Conservation (phyloP, 2,329 filamentous ascomycete genomes). For the Colletotrichum falcatum region DNA sequence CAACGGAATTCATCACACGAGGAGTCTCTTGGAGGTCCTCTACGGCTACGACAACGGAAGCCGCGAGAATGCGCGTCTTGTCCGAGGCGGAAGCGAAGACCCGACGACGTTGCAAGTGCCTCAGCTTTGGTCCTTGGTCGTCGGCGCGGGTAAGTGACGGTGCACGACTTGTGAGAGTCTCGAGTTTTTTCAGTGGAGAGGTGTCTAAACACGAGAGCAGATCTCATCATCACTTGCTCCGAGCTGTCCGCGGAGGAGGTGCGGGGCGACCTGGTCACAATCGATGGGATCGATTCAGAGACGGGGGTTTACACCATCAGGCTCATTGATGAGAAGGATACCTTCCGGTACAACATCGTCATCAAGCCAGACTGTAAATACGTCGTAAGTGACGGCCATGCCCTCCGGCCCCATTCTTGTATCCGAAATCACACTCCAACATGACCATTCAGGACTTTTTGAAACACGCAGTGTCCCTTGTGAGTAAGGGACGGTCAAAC, state of each 20-base stretch:
- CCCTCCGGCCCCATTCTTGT: not conserved
- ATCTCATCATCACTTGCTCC: slow-evolving; percentile 20
- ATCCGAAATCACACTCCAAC: not conserved
- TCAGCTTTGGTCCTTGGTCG: slow-evolving; percentile 5
- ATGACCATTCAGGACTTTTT: slow-evolving; percentile 1
- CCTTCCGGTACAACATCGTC: slow-evolving; percentile 21
- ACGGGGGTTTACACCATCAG: slow-evolving; percentile 16
- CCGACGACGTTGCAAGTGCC: not conserved
- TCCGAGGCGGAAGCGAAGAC: not conserved
- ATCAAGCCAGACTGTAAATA: slow-evolving; percentile 18
- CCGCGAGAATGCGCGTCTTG: not conserved
- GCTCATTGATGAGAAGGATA: slow-evolving; percentile 22
- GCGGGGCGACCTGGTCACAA: not conserved
- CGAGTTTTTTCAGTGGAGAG: too few species aligned
- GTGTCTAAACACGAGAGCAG: not conserved
- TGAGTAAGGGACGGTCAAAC: not conserved
- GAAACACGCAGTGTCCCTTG: slow-evolving; percentile 13
- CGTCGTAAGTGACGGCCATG: not conserved
- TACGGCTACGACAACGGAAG: slow-evolving; percentile 20
- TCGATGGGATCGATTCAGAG: not conserved
- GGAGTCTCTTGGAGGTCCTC: slow-evolving; percentile 14
- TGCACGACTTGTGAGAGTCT: too few species aligned
- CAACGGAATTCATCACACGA: not conserved
- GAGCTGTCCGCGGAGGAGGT: not conserved
- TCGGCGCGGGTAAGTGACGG: slow-evolving; percentile 11